phyloP scores from a whole-genome alignment of 192 early-diverging fungal genomes.

The Podila clonocystis region DNA sequence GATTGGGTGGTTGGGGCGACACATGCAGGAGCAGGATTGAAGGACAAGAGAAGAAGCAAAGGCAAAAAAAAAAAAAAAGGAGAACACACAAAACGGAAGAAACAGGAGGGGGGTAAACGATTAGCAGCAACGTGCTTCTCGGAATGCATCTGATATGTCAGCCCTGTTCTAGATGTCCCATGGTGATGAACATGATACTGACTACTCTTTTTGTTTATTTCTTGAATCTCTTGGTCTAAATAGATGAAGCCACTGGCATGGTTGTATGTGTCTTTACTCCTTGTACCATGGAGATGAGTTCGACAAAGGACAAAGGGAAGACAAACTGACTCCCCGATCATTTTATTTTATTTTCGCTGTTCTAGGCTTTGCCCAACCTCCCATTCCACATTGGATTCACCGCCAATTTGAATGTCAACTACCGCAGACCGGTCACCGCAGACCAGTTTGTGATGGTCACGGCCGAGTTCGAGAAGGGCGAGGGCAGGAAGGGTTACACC shows the following conservation, averaged over 20 bases:
- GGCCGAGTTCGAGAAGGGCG: slow-evolving; percentile 63
- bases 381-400: slow-evolving; percentile 79
- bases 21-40: too few relatives aligned
- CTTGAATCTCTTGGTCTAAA: background rate
- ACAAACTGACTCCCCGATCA: background rate
- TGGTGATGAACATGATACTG: too few relatives aligned
- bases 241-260: slow-evolving; percentile 47
- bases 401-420: slow-evolving; percentile 80
- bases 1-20: too few relatives aligned
- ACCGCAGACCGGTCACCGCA: slow-evolving; percentile 71
- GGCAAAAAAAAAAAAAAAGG: too few relatives aligned
- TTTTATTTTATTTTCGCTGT: background rate
- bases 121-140: too few relatives aligned
- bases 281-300: background rate
- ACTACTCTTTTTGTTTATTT: background rate
- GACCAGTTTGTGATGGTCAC: slow-evolving; percentile 70
- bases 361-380: slow-evolving; percentile 58
- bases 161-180: too few relatives aligned
- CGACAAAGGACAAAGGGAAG: too few relatives aligned
- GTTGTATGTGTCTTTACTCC: slow-evolving; percentile 21
- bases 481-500: slow-evolving; percentile 75
- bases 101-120: too few relatives aligned
- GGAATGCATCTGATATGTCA: too few relatives aligned
- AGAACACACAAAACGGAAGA: too few relatives aligned
- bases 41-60: too few relatives aligned